Conservation (phyloP, 176 grass and related monocot genomes). For the Calamus simplicifolius region DNA sequence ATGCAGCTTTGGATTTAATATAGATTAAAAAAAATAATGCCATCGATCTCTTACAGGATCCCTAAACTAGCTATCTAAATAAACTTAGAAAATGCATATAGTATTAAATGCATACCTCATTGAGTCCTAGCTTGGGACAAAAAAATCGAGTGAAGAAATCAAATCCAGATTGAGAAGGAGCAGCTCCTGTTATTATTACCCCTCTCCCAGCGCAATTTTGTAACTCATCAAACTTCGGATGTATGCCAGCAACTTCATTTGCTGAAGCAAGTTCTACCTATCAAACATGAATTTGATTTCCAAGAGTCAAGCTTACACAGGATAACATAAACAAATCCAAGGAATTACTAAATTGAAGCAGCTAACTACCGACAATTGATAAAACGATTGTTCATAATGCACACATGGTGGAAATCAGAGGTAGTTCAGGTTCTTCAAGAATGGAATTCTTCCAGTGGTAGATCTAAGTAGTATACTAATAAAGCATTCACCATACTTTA, state of each 20-base stretch:
- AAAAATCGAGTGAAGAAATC: slow-evolving; percentile 69
- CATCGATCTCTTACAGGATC: too few relatives aligned
- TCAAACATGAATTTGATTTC: slow-evolving; percentile 4
- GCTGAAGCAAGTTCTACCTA: slow-evolving; percentile 76
- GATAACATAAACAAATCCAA: neutral
- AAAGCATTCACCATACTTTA: too few relatives aligned
- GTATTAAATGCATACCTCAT: slow-evolving; percentile 40
- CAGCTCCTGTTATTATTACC: slow-evolving; percentile 51
- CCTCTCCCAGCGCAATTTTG: slow-evolving; percentile 34
- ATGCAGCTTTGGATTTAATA: too few relatives aligned
- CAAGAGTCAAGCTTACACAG: neutral
- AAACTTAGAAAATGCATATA: neutral
- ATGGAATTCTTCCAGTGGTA: too few relatives aligned
- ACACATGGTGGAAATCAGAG: too few relatives aligned
- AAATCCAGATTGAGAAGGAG: slow-evolving; percentile 53
- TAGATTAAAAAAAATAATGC: too few relatives aligned
- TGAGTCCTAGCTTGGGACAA: slow-evolving; percentile 38
- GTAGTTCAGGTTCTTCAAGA: too few relatives aligned
- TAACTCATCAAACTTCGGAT: slow-evolving; percentile 51
- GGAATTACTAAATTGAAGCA: too few relatives aligned
- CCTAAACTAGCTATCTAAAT: too few relatives aligned
- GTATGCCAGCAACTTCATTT: slow-evolving; percentile 46
- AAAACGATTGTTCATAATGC: too few relatives aligned
- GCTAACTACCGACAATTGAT: too few relatives aligned
- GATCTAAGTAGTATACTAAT: too few relatives aligned